Evolutionary conservation across 345 rosid species (phyloP), one percentile per base, ranked within the genome.

Genomic region (Hibiscus tridactylites): DNA sequence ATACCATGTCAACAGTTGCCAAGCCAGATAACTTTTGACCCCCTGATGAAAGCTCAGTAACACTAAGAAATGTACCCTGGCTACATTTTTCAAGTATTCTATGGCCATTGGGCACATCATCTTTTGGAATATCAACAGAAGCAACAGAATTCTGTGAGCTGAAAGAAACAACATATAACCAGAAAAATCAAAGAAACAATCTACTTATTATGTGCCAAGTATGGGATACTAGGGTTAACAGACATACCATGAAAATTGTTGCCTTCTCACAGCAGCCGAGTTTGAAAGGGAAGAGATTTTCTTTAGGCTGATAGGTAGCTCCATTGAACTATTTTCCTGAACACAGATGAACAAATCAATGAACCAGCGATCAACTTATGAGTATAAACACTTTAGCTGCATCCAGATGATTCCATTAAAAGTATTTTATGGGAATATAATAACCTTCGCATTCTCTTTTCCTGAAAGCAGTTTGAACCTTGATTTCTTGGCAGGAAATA

Each of bases 1-100:
- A 77, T 90, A 95, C 99, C 99, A 95, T 86, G 78, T 95, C 99
- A 68, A 89, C 79, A 73, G 76, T 72, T 71, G 84, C 66, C 75
- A 80, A 76, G 71, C 74, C 71, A 49, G 90, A 74, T 42, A 81
- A 72, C 46, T 65, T 88, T 75, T 79, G 96, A 76, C 86, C 88
- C 66, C 82, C 82, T 24, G 84, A 77, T 52, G 99, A 89, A 81
- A 95, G 88, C 81, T 92, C 89, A 56, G 91, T 79, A 73, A 92
- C 97, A 75, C 85, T 87, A 65, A 95, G 92, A 73, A 92, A 92
- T 74, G 71, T 82, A 81, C 83, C 81, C 76, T 86, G 89, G 73
- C 81, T 84, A 74, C 92, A 90, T 65, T 76, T 85, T 82, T 84
- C 84, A 78, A 78, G 61, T 62, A 83, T 81, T 76, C 74, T 86